These are phyloP conservation scores for Pyropia yezoensis DNA, from an alignment of 23 red algal species.

Conservation along the genomic window DNA sequence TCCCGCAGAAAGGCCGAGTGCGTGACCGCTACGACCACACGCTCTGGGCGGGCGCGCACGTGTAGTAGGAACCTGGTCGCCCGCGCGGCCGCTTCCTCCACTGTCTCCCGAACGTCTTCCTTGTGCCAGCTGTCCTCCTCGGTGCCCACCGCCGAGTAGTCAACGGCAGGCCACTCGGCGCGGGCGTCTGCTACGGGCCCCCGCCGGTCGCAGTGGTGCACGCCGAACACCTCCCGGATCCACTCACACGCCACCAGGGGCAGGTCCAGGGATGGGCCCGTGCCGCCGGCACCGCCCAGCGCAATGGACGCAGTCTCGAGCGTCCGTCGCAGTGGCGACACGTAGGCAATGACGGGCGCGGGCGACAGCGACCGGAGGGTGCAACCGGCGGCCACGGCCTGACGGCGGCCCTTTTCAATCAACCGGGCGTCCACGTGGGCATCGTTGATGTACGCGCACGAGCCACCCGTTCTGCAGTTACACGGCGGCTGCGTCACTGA, in stretches of 20 bases:
- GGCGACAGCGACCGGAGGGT: slow-evolving; percentile 16
- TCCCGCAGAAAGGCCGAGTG: slow-evolving; percentile 58
- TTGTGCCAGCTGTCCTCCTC: slow-evolving; percentile 20
- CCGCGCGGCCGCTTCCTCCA: slow-evolving; percentile 26
- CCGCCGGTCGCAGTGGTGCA: slow-evolving; percentile 49
- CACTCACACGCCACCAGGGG: slow-evolving; percentile 25
- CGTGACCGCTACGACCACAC: slow-evolving; percentile 18
- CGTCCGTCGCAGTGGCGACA: slow-evolving; percentile 43
- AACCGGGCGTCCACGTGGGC: slow-evolving; percentile 41
- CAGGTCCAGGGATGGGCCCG: neutral
- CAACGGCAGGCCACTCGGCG: slow-evolving; percentile 29
- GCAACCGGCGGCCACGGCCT: slow-evolving; percentile 29
- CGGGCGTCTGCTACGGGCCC: slow-evolving; percentile 19
- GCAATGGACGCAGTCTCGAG: slow-evolving; percentile 51
- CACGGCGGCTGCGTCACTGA: neutral
- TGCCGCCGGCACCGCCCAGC: slow-evolving; percentile 8
- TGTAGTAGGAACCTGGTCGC: slow-evolving; percentile 27
- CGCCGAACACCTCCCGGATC: slow-evolving; percentile 41
- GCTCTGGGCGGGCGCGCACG: slow-evolving; percentile 33
- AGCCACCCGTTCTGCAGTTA: neutral
- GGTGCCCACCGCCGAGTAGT: slow-evolving; percentile 25
- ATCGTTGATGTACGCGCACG: slow-evolving; percentile 35
- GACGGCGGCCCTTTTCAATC: slow-evolving; percentile 28
- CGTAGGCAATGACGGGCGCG: slow-evolving; percentile 39
- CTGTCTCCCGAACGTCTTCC: slow-evolving; percentile 24